Conservation (phyloP, 2,329 filamentous ascomycete species). For the Diaporthe caulivora region DNA sequence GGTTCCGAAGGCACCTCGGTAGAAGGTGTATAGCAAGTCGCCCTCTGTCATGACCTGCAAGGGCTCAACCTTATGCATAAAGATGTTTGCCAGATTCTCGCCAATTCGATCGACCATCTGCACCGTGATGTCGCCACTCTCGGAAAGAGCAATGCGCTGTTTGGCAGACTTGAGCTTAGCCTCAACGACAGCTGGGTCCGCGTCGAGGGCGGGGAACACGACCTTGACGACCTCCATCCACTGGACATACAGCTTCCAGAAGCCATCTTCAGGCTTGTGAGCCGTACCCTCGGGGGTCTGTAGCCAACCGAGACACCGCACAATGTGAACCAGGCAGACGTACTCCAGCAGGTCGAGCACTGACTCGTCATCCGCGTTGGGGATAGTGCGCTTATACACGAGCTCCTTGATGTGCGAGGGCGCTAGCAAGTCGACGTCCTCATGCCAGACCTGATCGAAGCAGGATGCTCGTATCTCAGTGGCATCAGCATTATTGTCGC, state of each 20-base stretch:
- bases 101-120: constrained; percentile 25
- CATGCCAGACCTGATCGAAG: constrained; percentile 28
- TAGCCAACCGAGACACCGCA: constrained; percentile 23
- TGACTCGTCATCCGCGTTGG: constrained; percentile 26
- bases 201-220: background rate
- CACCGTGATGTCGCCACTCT: constrained; percentile 12
- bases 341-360: constrained; percentile 31
- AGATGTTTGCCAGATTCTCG: background rate
- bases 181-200: background rate
- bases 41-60: constrained; percentile 20
- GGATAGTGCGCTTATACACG: constrained; percentile 20
- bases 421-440: constrained; percentile 7
- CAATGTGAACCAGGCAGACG: constrained; percentile 19
- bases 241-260: constrained; percentile 26
- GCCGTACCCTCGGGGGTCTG: background rate
- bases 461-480: constrained; percentile 15
- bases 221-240: constrained; percentile 20
- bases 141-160: background rate
- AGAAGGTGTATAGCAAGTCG: constrained; percentile 19
- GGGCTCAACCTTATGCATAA: constrained; percentile 4
- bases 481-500: background rate
- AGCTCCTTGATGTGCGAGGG: constrained; percentile 19
- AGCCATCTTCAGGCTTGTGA: background rate
- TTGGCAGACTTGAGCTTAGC: background rate
- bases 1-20: background rate